These are phyloP conservation scores for Phytophthora capsici DNA, from an alignment of 352 stramenopile genomes.

Conservation along the genomic window DNA sequence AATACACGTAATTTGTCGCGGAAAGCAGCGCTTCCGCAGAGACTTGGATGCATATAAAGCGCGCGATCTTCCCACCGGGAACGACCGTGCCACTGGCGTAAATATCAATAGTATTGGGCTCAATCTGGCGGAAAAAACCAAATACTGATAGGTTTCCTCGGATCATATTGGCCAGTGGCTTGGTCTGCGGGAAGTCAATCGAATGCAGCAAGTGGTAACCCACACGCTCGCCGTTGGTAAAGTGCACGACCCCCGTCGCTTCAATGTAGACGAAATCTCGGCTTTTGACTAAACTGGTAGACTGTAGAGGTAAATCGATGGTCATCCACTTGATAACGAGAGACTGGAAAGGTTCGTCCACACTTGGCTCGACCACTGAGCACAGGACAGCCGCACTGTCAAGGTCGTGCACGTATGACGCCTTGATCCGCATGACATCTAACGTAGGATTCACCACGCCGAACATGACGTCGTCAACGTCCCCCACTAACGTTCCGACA, in stretches of 20 bases:
- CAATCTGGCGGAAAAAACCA: constrained; percentile 46
- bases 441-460: constrained; percentile 37
- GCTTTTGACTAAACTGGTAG: constrained; percentile 21
- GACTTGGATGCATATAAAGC: constrained; percentile 29
- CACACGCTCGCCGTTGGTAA: constrained; percentile 28
- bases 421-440: constrained; percentile 42
- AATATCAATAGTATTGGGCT: constrained; percentile 40
- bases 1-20: constrained; percentile 40
- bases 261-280: constrained; percentile 43
- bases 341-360: constrained; percentile 31
- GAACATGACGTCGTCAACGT: constrained; percentile 47
- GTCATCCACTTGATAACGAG: constrained; percentile 42
- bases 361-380: constrained; percentile 26
- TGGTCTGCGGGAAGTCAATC: constrained; percentile 43
- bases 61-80: constrained; percentile 29
- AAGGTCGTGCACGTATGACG: constrained; percentile 35
- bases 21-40: constrained; percentile 39
- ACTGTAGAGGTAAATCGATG: constrained; percentile 25
- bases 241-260: constrained; percentile 26
- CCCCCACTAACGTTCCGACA: constrained; percentile 33
- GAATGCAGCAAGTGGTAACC: constrained; percentile 46
- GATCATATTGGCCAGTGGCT: constrained; percentile 29
- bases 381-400: constrained; percentile 31
- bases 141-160: constrained; percentile 48
- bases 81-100: constrained; percentile 34